A percentile compares a stretch with the other conserved stretches of the same genome.
Conservation (phyloP, 257 asterid species). For the Solanum sejunctum region DNA sequence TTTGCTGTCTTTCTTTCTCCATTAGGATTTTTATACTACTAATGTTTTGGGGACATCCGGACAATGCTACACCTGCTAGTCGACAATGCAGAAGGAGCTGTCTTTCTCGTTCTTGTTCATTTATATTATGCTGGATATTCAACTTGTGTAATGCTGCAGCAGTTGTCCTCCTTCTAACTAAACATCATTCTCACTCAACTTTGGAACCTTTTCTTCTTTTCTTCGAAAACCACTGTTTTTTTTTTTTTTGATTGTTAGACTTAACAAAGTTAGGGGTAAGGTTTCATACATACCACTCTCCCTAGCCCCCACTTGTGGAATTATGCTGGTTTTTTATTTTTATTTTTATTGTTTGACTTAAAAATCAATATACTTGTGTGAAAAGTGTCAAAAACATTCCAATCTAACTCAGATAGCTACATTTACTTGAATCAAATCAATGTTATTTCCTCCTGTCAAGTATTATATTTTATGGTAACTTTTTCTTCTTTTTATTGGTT, state of each 20-base stretch:
- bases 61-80: neutral
- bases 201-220: neutral
- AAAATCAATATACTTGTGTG: neutral
- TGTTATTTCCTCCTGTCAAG: neutral
- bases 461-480: no score
- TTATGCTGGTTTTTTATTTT: neutral
- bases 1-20: neutral
- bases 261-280: neutral
- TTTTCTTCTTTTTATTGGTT: neutral
- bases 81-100: neutral
- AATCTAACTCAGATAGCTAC: neutral
- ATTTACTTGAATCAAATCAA: neutral
- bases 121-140: neutral
- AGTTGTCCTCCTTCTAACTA: neutral
- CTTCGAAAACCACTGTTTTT: neutral
- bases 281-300: neutral
- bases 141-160: neutral
- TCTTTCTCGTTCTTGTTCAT: neutral
- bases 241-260: neutral
- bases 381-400: neutral
- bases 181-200: neutral
- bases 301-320: neutral
- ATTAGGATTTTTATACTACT: neutral
- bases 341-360: neutral
- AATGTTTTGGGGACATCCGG: neutral